These are phyloP conservation scores for Podospora conica DNA, from an alignment of 495 filamentous ascomycete species.

Conservation along the genomic window DNA sequence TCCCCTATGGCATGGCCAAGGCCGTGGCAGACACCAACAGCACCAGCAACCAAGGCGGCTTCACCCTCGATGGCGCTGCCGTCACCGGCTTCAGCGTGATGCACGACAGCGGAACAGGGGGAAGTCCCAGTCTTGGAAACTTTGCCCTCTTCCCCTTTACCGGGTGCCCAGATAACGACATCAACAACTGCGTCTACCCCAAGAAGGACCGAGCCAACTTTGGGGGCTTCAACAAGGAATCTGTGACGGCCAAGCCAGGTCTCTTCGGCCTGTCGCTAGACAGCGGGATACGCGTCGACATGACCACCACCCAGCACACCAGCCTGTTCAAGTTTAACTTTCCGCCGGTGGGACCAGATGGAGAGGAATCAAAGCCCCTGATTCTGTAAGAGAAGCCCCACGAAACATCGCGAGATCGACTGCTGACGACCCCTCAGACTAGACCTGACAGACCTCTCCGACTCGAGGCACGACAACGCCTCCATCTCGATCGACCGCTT, in stretches of 20 bases:
- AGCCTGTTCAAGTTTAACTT: constrained; percentile 68
- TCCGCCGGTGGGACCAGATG: constrained; percentile 31
- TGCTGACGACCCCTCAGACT: constrained; percentile 20
- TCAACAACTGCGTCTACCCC: constrained; percentile 59
- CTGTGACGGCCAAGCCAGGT: constrained; percentile 56
- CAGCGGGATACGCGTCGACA: constrained; percentile 56
- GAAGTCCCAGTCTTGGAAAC: constrained; percentile 62
- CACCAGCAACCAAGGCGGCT: constrained; percentile 64
- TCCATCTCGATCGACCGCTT: constrained; percentile 46
- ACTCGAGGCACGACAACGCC: constrained; percentile 57
- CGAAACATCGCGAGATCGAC: background rate
- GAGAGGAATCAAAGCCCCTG: constrained; percentile 48
- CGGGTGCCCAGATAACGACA: constrained; percentile 56
- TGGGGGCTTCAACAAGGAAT: constrained; percentile 41
- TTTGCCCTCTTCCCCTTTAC: constrained; percentile 67
- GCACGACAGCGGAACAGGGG: constrained; percentile 71
- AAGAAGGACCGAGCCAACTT: constrained; percentile 35
- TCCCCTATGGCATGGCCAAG: constrained; percentile 74
- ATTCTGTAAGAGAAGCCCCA: constrained; percentile 34
- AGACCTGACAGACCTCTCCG: constrained; percentile 60
- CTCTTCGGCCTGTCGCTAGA: constrained; percentile 59
- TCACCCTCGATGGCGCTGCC: constrained; percentile 54
- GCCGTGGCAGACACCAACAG: constrained; percentile 65
- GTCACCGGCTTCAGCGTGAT: constrained; percentile 62
- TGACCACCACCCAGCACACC: constrained; percentile 60